Conservation (phyloP, 352 stramenopile genomes). For the Phytophthora quininea region DNA sequence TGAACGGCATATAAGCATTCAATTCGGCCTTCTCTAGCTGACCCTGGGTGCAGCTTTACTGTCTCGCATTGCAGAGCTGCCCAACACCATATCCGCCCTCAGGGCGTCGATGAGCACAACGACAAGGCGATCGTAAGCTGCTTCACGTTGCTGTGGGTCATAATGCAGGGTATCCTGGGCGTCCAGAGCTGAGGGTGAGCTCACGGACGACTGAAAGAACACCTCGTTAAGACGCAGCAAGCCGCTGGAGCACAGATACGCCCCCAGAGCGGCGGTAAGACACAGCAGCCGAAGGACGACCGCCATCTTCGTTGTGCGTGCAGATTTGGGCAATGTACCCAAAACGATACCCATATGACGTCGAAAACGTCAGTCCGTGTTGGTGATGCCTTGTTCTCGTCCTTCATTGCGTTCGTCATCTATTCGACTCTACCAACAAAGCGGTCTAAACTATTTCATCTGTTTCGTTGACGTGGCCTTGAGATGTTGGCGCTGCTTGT, state of each 20-base stretch:
- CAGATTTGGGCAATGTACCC: too few relatives aligned
- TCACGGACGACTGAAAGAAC: conserved; percentile 35
- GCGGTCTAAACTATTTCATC: not conserved
- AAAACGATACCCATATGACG: too few relatives aligned
- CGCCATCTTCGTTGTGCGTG: not conserved
- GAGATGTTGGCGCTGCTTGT: conserved; percentile 68
- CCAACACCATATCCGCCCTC: conserved; percentile 88
- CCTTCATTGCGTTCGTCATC: not conserved
- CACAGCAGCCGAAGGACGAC: conserved; percentile 41
- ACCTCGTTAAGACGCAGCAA: conserved; percentile 67
- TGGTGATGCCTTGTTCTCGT: too few relatives aligned
- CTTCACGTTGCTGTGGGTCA: conserved; percentile 12
- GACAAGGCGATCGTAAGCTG: conserved; percentile 76
- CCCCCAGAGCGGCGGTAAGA: conserved; percentile 40
- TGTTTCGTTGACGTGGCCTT: conserved; percentile 37
- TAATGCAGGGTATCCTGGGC: conserved; percentile 1
- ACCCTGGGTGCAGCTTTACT: not conserved
- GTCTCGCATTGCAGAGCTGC: conserved; percentile 54
- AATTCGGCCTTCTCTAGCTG: conserved; percentile 46
- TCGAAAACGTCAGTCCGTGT: too few relatives aligned
- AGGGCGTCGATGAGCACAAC: conserved; percentile 89
- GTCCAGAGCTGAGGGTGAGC: conserved; percentile 8
- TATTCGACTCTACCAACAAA: not conserved
- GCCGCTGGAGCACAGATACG: conserved; percentile 58
- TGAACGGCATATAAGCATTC: conserved; percentile 74